A percentile compares a stretch with the other conserved stretches of the same genome.
phyloP scores from a whole-genome alignment of 805 yeast genomes.

The Candida taoyuanica region DNA sequence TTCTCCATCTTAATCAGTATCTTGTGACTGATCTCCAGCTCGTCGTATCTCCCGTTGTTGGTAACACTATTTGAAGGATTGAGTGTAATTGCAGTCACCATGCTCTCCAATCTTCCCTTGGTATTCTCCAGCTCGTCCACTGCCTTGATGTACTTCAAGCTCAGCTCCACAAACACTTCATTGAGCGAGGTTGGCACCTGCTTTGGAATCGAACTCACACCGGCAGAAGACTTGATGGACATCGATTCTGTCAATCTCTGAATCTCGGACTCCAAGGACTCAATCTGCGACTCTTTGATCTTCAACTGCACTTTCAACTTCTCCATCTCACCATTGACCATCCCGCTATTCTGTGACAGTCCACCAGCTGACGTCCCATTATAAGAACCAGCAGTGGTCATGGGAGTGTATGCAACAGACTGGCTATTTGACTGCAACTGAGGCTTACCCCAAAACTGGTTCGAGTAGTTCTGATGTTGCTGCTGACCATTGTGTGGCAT shows the following conservation, averaged over 20 bases:
- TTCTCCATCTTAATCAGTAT: slow-evolving; percentile 56
- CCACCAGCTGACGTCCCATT: too few species aligned
- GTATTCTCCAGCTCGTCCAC: slow-evolving; percentile 54
- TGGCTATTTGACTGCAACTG: background rate
- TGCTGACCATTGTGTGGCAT: slow-evolving; percentile 1
- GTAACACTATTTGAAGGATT: slow-evolving; percentile 45
- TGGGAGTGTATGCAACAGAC: background rate
- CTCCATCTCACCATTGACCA: slow-evolving; percentile 32
- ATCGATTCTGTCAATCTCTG: slow-evolving; percentile 32
- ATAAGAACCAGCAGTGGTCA: background rate
- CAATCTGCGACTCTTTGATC: slow-evolving; percentile 49
- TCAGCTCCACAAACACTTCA: slow-evolving; percentile 44
- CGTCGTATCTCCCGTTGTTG: slow-evolving; percentile 61
- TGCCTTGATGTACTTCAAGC: slow-evolving; percentile 42
- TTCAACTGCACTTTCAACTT: slow-evolving; percentile 45
- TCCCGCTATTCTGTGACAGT: too few species aligned
- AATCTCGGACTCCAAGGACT: slow-evolving; percentile 41
- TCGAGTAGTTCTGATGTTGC: slow-evolving; percentile 4
- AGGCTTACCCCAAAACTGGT: slow-evolving; percentile 12
- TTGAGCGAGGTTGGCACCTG: slow-evolving; percentile 40
- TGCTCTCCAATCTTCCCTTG: slow-evolving; percentile 56
- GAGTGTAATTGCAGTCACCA: slow-evolving; percentile 50
- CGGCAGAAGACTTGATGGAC: background rate
- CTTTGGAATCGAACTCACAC: slow-evolving; percentile 1
- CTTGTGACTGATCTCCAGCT: slow-evolving; percentile 70